Evolutionary conservation across 129 eudicot genomes (phyloP).

Genomic region (Helianthus annuus): HanXRQr2.0-SUNRISE NC_035440.2:98878875-98879374

Average conservation of each 20-base stretch:
- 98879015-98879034: conserved; percentile 51
- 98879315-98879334: too few species aligned
- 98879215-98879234: conserved; percentile 39
- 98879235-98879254: conserved; percentile 34
- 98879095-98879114: conserved; percentile 45
- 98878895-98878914: conserved; percentile 72
- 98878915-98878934: conserved; percentile 63
- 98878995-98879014: conserved; percentile 96
- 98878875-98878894: conserved; percentile 64
- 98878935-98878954: conserved; percentile 67
- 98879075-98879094: conserved; percentile 67
- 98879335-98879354: too few species aligned
- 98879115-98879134: conserved; percentile 19
- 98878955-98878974: conserved; percentile 75
- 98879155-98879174: conserved; percentile 39
- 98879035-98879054: conserved; percentile 16
- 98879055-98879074: conserved; percentile 69
- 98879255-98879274: conserved; percentile 55
- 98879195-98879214: conserved; percentile 52
- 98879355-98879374: too few species aligned
- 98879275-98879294: conserved; percentile 38
- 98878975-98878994: conserved; percentile 45
- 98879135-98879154: conserved; percentile 45
- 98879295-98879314: conserved; percentile 23
- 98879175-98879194: conserved; percentile 46